Base-by-base conservation (phyloP, 352 stramenopile species). In the Phytophthora agathidicida region DNA sequence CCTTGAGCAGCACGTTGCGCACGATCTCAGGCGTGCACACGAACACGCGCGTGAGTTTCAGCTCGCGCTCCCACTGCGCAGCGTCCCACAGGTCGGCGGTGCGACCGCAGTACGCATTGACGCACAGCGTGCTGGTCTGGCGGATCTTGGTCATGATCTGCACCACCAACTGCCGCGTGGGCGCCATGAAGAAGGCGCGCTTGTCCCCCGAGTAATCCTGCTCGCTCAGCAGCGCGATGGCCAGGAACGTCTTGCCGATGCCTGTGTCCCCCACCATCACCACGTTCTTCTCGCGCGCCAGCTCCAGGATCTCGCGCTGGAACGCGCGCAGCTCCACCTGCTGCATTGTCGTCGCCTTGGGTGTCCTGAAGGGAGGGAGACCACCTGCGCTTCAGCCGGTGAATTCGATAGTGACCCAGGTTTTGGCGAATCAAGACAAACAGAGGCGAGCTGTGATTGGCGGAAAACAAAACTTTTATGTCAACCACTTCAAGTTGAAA, bases 1-100 rank as follows among this genome's bases (percentile, higher is more conserved):
- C 89, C 24, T 91, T 89, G 41, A 91, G 75, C 10, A 97, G 65
- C 52, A 93, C 63, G 48, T 89, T 94, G 49, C 87, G 82, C 38
- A 96, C 68, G 39, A 96, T 85, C 69, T 93, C 86, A 16, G 89
- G 89, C 24, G 89, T 97, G 62, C 83, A 93, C 55, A 96, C 88
- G 35, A 96, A 75, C 56, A 97, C 88, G 30, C 75, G 69, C 47
- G 62, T 87, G 37, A 80, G 33, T 7, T 56, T 47, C 19, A 94
- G 60, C 57, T 92, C 81, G 16, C 60, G 57, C 35, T 60, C 58
- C 86, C 86, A 94, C 39, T 90, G 70, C 7, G 51, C 41, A 7
- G 65, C 67, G 53, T 89, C 78, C 86, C 86, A 94, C 10, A 88
- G 60, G 11, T 93, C 83, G 5, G 53, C 54, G 62, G 55, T 38